These are phyloP conservation scores for Neohortaea acidophila DNA, from an alignment of 495 filamentous ascomycete species.

Conservation along the genomic window DNA sequence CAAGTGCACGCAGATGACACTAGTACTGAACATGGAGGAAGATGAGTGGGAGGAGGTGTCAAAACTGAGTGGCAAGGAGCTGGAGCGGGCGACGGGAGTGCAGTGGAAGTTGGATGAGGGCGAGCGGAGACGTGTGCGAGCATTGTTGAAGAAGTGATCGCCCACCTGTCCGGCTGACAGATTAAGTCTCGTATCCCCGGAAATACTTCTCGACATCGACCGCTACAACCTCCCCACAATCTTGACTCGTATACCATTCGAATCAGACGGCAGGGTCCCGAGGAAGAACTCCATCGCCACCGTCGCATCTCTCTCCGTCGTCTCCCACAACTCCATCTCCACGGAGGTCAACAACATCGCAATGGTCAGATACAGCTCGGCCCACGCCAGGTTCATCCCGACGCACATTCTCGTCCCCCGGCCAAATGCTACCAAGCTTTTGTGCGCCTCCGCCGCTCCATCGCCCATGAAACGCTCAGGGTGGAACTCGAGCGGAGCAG, in stretches of 20 bases:
- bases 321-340: slow-evolving; percentile 3
- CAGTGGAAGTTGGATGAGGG: slow-evolving; percentile 44
- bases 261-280: background rate
- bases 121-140: slow-evolving; percentile 46
- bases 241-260: slow-evolving; percentile 1
- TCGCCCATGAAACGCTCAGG: slow-evolving; percentile 9
- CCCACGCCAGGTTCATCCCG: slow-evolving; percentile 27
- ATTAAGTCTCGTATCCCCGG: background rate
- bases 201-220: background rate
- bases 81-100: slow-evolving; percentile 26
- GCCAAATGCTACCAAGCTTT: slow-evolving; percentile 5
- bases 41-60: slow-evolving; percentile 82
- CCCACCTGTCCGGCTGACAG: background rate
- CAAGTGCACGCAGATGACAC: slow-evolving; percentile 65
- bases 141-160: slow-evolving; percentile 39
- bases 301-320: background rate
- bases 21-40: slow-evolving; percentile 92
- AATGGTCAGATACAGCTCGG: slow-evolving; percentile 5
- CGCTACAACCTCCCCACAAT: background rate
- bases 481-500: slow-evolving; percentile 2
- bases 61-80: slow-evolving; percentile 26
- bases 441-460: background rate
- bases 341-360: slow-evolving; percentile 2
- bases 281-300: slow-evolving; percentile 1
- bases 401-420: slow-evolving; percentile 9